Base-by-base conservation (phyloP, 768 basidiomycete species). In the Scleroderma bovista region DNA sequence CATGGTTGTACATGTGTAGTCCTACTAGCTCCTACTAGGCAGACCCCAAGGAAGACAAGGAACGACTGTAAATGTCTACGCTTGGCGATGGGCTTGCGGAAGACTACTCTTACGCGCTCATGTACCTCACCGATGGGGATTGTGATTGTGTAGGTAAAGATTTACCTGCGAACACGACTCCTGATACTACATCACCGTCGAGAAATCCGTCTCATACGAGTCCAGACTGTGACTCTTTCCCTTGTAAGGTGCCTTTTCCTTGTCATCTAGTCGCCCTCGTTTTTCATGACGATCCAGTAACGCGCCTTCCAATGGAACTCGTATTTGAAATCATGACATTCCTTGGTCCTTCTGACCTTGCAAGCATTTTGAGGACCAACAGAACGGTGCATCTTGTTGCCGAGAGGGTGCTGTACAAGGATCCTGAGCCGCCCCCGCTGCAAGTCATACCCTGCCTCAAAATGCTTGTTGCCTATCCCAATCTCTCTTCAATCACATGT, bases 361-460 rank as follows among this genome's bases (percentile, higher is more conserved):
- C 48, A 12, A 41, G 44, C 15, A 37, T 48, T 13, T 31, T 47
- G 33, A 15, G 32, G 7, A 13, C 53, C 1, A 50, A 42, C 29
- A 48, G 20, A 22, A n/a, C 23, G n/a, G 50, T 54, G 9, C 48
- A 37, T 19, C n/a, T 2, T 15, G 31, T 56, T 26, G 55, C 44
- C 16, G 47, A 56, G 31, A 44, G 48, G 15, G 37, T 53, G 19
- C 26, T 56, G 3, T 56, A 56, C 19, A 32, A 48, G 32, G 26
- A 56, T 16, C 32, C 48, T 13, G 24, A 56, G 34, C 55, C 55
- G 24, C 2, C 13, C 5, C 34, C 24, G 17, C 10, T 24, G 3
- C 39, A 19, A 34, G 6, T 53, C n/a, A 56, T 53, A 46, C 48
- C 44, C 7, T 56, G 55, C 26, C 52, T 56, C 19, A 46, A 47